Conservation (phyloP, 371 early-diverging fungal genomes). For the Apophysomyces trapeziformis region DNA sequence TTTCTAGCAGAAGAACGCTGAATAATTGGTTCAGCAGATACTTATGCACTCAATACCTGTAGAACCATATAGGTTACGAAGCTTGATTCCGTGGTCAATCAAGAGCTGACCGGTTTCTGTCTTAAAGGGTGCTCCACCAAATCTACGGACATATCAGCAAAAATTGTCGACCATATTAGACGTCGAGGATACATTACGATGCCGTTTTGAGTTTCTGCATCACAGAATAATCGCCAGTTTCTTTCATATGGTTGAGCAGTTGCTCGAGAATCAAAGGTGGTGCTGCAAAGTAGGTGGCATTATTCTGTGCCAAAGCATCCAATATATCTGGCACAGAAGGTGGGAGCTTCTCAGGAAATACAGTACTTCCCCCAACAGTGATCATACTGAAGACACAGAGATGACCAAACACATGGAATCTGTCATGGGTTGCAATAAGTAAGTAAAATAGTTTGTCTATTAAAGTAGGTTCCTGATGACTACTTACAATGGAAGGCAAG, state of each 20-base stretch:
- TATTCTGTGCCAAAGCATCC: not conserved
- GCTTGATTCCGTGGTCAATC: conserved; percentile 9
- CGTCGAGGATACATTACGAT: conserved; percentile 2
- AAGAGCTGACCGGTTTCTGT: conserved; percentile 11
- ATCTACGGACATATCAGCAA: conserved; percentile 1
- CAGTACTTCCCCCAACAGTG: conserved; percentile 10
- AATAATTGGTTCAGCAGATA: not conserved
- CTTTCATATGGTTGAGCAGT: conserved; percentile 14
- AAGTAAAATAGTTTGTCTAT: not conserved
- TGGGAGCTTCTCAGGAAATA: conserved; percentile 13
- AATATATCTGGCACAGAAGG: conserved; percentile 8
- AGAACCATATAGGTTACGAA: conserved; percentile 20
- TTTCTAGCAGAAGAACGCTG: not conserved
- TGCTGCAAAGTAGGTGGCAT: conserved; percentile 2
- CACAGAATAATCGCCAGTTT: conserved; percentile 1
- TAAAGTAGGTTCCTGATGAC: not conserved
- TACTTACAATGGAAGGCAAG: conserved; percentile 8
- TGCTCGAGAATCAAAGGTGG: conserved; percentile 15
- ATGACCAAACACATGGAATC: conserved; percentile 24
- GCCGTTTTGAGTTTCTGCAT: not conserved
- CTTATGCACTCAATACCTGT: conserved; percentile 13
- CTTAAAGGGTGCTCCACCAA: conserved; percentile 19
- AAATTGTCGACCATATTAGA: not conserved
- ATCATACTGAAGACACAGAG: not conserved
- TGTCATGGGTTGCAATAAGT: not conserved